Evolutionary conservation across 2,329 filamentous ascomycete species (phyloP).

Genomic region (Trichothecium roseum): DNA sequence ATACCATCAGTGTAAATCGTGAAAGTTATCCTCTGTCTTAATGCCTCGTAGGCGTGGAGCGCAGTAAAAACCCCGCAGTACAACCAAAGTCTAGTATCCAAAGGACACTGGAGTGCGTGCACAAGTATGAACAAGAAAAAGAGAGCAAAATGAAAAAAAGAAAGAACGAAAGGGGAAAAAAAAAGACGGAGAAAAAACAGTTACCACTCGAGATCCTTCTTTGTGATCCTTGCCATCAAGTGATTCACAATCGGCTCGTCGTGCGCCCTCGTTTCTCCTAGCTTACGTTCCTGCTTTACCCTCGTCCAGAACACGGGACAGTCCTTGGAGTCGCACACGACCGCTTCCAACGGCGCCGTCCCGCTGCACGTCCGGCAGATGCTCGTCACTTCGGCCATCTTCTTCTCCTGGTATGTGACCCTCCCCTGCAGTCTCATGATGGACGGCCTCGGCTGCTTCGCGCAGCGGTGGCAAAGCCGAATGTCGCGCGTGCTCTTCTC

Average conservation of each 20-base stretch:
- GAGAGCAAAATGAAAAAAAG: no score
- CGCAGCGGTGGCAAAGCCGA: constrained; percentile 49
- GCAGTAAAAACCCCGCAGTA: no score
- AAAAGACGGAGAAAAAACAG: no score
- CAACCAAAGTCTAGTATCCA: no score
- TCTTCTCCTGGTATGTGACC: constrained; percentile 49
- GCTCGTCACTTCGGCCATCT: constrained; percentile 50
- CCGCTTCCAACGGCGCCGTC: constrained; percentile 60
- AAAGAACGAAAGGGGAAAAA: no score
- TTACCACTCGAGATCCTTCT: constrained; percentile 24
- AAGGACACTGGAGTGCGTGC: no score
- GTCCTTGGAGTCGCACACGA: constrained; percentile 83
- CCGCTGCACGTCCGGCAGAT: constrained; percentile 76
- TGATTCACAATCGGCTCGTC: constrained; percentile 21
- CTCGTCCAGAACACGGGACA: constrained; percentile 86
- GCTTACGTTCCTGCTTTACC: constrained; percentile 46
- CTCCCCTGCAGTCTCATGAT: constrained; percentile 56
- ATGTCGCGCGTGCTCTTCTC: constrained; percentile 9
- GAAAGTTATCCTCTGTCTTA: no score
- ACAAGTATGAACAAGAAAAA: no score
- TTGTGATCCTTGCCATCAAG: constrained; percentile 16
- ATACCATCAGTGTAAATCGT: no score
- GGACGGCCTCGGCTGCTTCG: constrained; percentile 39
- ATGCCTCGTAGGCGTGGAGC: no score
- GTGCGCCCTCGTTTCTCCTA: constrained; percentile 25